A percentile compares a stretch with the other conserved stretches of the same genome.
phyloP scores from a whole-genome alignment of 106 monocot genomes.

The Allium fistulosum region DNA sequence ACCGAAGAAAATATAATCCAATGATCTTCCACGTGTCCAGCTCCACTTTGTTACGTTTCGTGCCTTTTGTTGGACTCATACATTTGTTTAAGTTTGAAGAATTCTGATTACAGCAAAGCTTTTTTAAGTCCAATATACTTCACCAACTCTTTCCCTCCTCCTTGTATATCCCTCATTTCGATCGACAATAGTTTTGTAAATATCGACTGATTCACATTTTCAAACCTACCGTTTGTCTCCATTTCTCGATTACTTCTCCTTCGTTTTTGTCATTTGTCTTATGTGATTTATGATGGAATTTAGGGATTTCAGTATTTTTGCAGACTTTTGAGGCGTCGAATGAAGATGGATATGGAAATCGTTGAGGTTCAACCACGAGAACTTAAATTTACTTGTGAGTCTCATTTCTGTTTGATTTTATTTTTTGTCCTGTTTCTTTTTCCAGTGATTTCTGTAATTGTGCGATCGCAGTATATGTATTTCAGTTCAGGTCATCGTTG shows the following conservation, averaged over 20 bases:
- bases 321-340: background rate
- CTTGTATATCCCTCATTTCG: background rate
- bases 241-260: background rate
- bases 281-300: background rate
- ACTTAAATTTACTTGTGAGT: constrained; percentile 32
- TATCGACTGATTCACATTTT: background rate
- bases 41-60: too few relatives aligned
- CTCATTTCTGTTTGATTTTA: background rate
- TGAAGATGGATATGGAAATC: constrained; percentile 15
- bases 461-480: background rate
- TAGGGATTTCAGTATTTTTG: background rate
- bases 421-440: background rate
- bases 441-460: background rate
- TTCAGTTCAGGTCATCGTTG: background rate
- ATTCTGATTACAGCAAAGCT: background rate
- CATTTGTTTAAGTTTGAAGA: background rate
- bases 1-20: too few relatives aligned
- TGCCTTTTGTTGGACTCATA: too few relatives aligned
- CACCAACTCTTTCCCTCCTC: background rate
- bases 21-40: too few relatives aligned
- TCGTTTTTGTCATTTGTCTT: background rate
- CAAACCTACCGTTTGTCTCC: constrained; percentile 7
- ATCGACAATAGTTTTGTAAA: constrained; percentile 1
- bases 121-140: background rate
- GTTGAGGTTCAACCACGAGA: constrained; percentile 31